Evolutionary conservation across 1,139 yeast genomes (phyloP).

Genomic region (Yamadazyma blattariae): DNA sequence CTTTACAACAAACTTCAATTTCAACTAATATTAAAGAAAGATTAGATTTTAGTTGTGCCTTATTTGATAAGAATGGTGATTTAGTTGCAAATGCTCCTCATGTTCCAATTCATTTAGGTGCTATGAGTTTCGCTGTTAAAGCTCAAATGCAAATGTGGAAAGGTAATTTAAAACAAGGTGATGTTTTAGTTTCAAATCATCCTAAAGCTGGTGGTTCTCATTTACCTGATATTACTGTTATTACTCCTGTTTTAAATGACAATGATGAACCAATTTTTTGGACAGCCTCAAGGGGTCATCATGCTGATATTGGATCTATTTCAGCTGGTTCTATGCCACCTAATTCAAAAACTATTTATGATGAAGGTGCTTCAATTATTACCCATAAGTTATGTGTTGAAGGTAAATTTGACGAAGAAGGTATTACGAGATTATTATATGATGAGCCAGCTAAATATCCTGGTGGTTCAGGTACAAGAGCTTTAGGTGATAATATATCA

Average conservation of each 20-base stretch:
- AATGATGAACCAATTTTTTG: constrained; percentile 35
- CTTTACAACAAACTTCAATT: constrained; percentile 74
- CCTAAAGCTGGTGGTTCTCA: constrained; percentile 83
- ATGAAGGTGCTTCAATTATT: constrained; percentile 45
- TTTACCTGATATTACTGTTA: constrained; percentile 80
- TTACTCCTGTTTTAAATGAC: constrained; percentile 52
- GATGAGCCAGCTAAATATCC: constrained; percentile 46
- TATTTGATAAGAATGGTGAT: constrained; percentile 72
- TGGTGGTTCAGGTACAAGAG: constrained; percentile 45
- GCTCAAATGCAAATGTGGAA: constrained; percentile 66
- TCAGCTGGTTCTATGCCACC: constrained; percentile 50
- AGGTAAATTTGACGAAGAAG: constrained; percentile 41
- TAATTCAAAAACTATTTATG: constrained; percentile 40
- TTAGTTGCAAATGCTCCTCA: constrained; percentile 86
- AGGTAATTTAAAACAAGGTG: constrained; percentile 61
- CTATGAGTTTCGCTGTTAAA: constrained; percentile 82
- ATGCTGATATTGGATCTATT: constrained; percentile 47
- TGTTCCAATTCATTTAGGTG: constrained; percentile 83
- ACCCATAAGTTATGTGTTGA: constrained; percentile 35
- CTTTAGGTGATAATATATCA: constrained; percentile 39
- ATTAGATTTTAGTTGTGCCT: constrained; percentile 80
- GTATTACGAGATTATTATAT: constrained; percentile 33
- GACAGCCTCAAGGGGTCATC: constrained; percentile 49
- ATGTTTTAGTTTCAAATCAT: constrained; percentile 74
- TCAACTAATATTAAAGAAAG: constrained; percentile 87